Conservation (phyloP, 2,329 filamentous ascomycete species). For the Calonectria fujianensis region DNA sequence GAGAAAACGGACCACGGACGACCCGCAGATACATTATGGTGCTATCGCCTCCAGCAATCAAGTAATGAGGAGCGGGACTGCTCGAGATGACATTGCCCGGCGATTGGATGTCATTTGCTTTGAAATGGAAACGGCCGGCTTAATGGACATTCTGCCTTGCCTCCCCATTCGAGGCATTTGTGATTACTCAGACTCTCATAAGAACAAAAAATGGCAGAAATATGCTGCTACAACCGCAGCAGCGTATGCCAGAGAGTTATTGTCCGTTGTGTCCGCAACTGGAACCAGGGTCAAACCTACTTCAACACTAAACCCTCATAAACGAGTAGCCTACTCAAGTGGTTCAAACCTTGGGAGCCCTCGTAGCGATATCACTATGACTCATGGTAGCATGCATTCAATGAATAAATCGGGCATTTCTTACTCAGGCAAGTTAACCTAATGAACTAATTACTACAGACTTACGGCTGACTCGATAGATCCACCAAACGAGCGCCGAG, state of each 20-base stretch:
- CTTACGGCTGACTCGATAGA: not conserved
- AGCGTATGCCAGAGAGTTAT: slow-evolving; percentile 48
- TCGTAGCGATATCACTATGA: not conserved
- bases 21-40: slow-evolving; percentile 43
- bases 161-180: slow-evolving; percentile 64
- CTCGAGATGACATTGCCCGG: slow-evolving; percentile 55
- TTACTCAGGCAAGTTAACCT: not conserved
- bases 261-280: not conserved
- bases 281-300: not conserved
- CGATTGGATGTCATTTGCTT: slow-evolving; percentile 45
- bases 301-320: not conserved
- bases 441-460: not conserved
- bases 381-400: too few relatives aligned
- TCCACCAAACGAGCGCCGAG: not conserved
- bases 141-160: slow-evolving; percentile 54
- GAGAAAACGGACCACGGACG: not conserved
- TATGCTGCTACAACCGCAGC: slow-evolving; percentile 61
- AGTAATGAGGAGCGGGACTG: slow-evolving; percentile 58
- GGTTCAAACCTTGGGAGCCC: not conserved
- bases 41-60: slow-evolving; percentile 56
- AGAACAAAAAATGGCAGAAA: slow-evolving; percentile 60
- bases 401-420: too few relatives aligned
- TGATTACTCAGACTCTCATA: slow-evolving; percentile 64
- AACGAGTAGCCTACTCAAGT: not conserved
- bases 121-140: slow-evolving; percentile 56